phyloP scores from a whole-genome alignment of 192 early-diverging fungal species.

The Endogone sp. region DNA sequence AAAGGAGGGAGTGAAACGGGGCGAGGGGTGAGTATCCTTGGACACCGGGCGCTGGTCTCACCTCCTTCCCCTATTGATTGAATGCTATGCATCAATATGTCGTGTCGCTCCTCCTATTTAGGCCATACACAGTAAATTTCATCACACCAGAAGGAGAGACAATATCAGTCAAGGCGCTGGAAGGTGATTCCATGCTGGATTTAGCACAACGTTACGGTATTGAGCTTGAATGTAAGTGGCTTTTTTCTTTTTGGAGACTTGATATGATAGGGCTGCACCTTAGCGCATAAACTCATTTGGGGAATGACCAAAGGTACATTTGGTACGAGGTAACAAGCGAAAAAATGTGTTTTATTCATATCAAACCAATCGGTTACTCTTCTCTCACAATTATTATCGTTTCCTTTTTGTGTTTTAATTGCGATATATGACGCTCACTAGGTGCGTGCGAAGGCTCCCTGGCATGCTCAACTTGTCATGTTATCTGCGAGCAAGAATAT shows the following conservation, averaged over 20 bases:
- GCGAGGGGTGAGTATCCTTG: slow-evolving; percentile 16
- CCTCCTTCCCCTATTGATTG: background rate
- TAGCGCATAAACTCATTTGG: no score
- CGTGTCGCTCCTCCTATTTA: background rate
- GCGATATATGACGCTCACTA: no score
- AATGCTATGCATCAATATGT: background rate
- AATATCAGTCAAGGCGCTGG: slow-evolving; percentile 69
- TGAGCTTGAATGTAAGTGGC: slow-evolving; percentile 79
- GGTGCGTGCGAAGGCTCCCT: slow-evolving; percentile 94
- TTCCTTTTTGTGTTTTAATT: background rate
- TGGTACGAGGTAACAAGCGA: no score
- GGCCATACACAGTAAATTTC: slow-evolving; percentile 70
- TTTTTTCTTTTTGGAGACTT: background rate
- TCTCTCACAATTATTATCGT: background rate
- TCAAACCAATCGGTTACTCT: background rate
- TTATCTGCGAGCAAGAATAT: slow-evolving; percentile 77
- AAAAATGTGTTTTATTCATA: background rate
- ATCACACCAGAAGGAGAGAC: slow-evolving; percentile 79
- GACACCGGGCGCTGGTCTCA: background rate
- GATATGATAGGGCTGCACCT: no score
- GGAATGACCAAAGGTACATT: background rate
- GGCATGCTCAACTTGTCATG: slow-evolving; percentile 94
- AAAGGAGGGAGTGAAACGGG: slow-evolving; percentile 17
- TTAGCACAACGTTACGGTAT: slow-evolving; percentile 88
- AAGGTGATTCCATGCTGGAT: slow-evolving; percentile 88